Percentiles rank a stretch among this genome's conserved stretches.
These are phyloP conservation scores for Entrophospora sp. DNA, from an alignment of 192 early-diverging fungal genomes.

Conservation along the genomic window DNA sequence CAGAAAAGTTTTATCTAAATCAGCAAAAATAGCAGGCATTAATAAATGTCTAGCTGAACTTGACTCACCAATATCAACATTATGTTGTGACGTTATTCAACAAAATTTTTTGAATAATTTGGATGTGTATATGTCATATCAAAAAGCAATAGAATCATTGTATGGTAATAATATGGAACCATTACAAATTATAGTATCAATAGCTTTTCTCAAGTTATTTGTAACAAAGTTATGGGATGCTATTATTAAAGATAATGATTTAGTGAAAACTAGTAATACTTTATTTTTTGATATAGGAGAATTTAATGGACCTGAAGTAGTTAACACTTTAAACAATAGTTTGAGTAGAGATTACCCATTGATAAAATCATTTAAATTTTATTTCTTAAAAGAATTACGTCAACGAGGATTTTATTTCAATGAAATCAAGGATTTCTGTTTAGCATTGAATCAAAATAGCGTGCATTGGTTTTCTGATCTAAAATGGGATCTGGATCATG, in stretches of 20 bases:
- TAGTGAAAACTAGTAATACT: neutral
- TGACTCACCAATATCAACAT: slow-evolving; percentile 9
- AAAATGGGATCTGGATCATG: neutral
- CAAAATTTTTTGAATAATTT: slow-evolving; percentile 9
- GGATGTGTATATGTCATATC: neutral
- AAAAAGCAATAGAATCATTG: neutral
- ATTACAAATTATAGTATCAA: slow-evolving; percentile 14
- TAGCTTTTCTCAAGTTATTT: slow-evolving; percentile 21
- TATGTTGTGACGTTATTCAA: slow-evolving; percentile 21
- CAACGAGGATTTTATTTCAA: neutral
- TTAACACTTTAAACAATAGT: neutral
- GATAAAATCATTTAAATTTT: slow-evolving; percentile 13
- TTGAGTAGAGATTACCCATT: neutral
- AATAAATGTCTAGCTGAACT: neutral
- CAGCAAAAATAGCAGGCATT: neutral
- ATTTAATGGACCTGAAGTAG: neutral
- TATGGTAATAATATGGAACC: neutral
- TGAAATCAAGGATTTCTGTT: slow-evolving; percentile 9
- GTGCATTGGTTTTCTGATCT: slow-evolving; percentile 8
- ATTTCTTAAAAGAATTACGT: slow-evolving; percentile 18
- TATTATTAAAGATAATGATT: neutral
- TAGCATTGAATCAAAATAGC: neutral
- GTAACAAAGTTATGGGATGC: neutral
- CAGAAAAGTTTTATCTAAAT: neutral
- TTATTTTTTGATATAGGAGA: neutral